A percentile compares a stretch with the other conserved stretches of the same genome.
Conservation (phyloP, 257 asterid genomes). For the Salvia miltiorrhiza region DNA sequence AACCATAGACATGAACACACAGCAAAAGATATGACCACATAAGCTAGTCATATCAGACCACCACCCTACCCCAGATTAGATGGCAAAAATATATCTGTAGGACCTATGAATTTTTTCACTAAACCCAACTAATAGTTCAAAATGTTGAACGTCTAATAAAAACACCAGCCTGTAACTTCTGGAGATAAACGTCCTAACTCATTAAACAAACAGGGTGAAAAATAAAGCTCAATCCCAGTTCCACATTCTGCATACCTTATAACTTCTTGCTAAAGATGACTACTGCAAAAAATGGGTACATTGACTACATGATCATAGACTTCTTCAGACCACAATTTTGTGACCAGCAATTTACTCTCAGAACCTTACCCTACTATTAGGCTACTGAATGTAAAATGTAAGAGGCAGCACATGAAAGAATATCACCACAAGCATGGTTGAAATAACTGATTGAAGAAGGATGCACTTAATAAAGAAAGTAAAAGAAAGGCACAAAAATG, state of each 20-base stretch:
- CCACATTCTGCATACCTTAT: neutral
- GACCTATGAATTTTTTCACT: neutral
- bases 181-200: too few species aligned
- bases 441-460: slow-evolving; percentile 6
- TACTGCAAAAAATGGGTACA: neutral
- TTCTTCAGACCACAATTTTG: slow-evolving; percentile 5
- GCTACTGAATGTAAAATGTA: slow-evolving; percentile 6
- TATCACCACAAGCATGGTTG: slow-evolving; percentile 4
- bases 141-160: too few species aligned
- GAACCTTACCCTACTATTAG: slow-evolving; percentile 5
- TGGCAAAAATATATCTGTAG: neutral
- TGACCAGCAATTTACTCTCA: neutral
- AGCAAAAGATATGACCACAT: neutral
- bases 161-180: too few species aligned
- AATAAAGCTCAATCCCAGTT: slow-evolving; percentile 13
- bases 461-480: slow-evolving; percentile 1
- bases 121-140: slow-evolving; percentile 7
- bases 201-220: too few species aligned
- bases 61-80: neutral
- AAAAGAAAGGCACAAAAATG: neutral
- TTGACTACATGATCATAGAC: slow-evolving; percentile 1
- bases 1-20: neutral
- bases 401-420: slow-evolving; percentile 20
- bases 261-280: slow-evolving; percentile 18
- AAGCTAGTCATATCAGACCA: neutral